Evolutionary conservation across 345 rosid species (phyloP).

Genomic region (Eucalyptus paniculata): DNA sequence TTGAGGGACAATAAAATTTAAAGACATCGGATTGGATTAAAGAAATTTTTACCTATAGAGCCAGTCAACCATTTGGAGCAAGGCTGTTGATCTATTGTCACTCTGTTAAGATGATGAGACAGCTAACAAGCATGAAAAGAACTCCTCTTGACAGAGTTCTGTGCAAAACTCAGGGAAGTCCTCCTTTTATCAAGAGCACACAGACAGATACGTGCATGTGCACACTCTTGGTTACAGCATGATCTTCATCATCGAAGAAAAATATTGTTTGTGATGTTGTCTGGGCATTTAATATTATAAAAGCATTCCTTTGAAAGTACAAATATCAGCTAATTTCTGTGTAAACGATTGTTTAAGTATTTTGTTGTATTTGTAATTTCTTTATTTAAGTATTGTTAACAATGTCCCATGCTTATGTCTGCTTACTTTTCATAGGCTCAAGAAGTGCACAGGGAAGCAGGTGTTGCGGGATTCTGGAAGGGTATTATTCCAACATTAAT

Average conservation of each 20-base stretch:
- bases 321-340: neutral
- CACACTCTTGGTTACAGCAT: neutral
- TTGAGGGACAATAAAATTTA: too few relatives aligned
- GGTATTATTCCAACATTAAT: constrained; percentile 62
- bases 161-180: neutral
- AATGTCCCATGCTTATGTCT: neutral
- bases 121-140: neutral
- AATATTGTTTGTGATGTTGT: neutral
- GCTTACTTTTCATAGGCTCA: constrained; percentile 15
- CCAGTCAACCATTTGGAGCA: too few relatives aligned
- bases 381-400: neutral
- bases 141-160: neutral
- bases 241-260: neutral
- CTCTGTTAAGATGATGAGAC: neutral
- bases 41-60: too few relatives aligned
- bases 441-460: constrained; percentile 51
- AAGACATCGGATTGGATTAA: too few relatives aligned
- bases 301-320: neutral
- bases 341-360: neutral
- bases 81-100: neutral
- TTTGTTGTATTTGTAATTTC: neutral
- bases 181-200: neutral
- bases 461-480: constrained; percentile 60
- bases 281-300: neutral
- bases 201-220: neutral